Evolutionary conservation across 768 basidiomycete species (phyloP).

Genomic region (Auriculariales sp.): DNA sequence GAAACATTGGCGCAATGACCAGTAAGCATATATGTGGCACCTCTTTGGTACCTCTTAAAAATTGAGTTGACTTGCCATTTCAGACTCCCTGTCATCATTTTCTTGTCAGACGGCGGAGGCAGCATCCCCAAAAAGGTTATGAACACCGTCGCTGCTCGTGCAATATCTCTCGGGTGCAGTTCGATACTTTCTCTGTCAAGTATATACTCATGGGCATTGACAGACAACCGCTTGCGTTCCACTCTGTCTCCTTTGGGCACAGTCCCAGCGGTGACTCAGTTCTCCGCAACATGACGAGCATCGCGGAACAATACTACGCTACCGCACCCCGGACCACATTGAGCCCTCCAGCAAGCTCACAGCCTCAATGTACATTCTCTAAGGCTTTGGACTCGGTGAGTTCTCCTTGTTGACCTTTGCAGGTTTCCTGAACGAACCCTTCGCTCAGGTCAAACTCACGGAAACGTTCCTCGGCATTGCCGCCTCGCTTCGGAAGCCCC

Average conservation of each 20-base stretch:
- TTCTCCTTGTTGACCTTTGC: conserved; percentile 10
- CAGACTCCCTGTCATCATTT: conserved; percentile 39
- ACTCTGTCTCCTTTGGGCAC: conserved; percentile 42
- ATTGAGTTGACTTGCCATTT: not conserved
- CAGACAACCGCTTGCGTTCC: conserved; percentile 43
- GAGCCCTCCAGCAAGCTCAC: conserved; percentile 15
- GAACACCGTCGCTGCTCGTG: conserved; percentile 25
- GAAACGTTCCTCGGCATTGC: conserved; percentile 45
- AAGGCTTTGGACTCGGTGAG: conserved; percentile 38
- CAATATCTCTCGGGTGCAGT: conserved; percentile 31
- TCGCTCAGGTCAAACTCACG: conserved; percentile 32
- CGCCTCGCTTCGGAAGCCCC: conserved; percentile 40
- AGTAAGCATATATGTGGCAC: conserved; percentile 15
- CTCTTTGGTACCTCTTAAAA: not conserved
- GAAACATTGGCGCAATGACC: conserved; percentile 33
- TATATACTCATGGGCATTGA: not conserved
- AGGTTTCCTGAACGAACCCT: conserved; percentile 22
- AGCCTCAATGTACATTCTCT: conserved; percentile 30
- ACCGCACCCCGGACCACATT: conserved; percentile 26
- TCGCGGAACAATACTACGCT: conserved; percentile 34
- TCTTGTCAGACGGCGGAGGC: conserved; percentile 43
- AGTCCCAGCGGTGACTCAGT: conserved; percentile 8
- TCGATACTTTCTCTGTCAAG: not conserved
- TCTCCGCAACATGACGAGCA: conserved; percentile 34
- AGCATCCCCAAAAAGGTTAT: conserved; percentile 20